Evolutionary conservation across 2,329 filamentous ascomycete genomes (phyloP).

Genomic region (Stagonosporopsis chrysanthemi): DNA sequence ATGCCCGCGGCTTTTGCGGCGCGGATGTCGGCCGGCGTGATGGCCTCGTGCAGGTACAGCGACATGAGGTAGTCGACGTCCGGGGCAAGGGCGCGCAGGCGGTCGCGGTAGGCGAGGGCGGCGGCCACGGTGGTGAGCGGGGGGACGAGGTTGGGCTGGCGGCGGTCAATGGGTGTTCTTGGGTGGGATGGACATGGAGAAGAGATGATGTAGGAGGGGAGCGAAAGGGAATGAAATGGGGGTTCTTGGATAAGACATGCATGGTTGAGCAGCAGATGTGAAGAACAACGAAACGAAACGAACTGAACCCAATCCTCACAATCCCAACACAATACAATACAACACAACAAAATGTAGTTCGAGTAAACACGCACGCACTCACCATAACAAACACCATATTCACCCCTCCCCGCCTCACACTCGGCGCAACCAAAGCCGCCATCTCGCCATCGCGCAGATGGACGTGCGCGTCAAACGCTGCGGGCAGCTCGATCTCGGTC

Average conservation of each 20-base stretch:
- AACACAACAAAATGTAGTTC: not conserved
- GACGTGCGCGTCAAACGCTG: slow-evolving; percentile 61
- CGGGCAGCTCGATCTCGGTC: slow-evolving; percentile 55
- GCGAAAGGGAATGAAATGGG: no score
- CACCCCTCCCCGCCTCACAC: slow-evolving; percentile 60
- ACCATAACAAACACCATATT: slow-evolving; percentile 64
- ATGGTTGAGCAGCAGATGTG: no score
- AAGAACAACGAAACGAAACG: no score
- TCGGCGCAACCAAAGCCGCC: slow-evolving; percentile 59
- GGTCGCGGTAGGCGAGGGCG: slow-evolving; percentile 55
- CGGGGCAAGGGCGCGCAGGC: slow-evolving; percentile 55
- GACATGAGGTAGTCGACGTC: slow-evolving; percentile 61
- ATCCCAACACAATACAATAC: not conserved
- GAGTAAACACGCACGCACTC: slow-evolving; percentile 24
- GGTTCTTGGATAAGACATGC: no score
- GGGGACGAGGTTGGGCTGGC: slow-evolving; percentile 60
- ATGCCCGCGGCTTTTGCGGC: slow-evolving; percentile 77
- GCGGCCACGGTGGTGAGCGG: slow-evolving; percentile 59
- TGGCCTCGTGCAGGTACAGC: slow-evolving; percentile 58
- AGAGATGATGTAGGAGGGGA: not conserved
- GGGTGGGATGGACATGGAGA: not conserved
- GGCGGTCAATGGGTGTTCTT: no score
- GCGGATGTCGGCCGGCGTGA: slow-evolving; percentile 65
- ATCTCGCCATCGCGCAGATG: slow-evolving; percentile 62
- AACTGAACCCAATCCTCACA: no score